Percentiles rank a stretch among this genome's conserved stretches.
Evolutionary conservation across 371 early-diverging fungal genomes (phyloP).

Genomic region (Caulochytrium protostelioides): DNA sequence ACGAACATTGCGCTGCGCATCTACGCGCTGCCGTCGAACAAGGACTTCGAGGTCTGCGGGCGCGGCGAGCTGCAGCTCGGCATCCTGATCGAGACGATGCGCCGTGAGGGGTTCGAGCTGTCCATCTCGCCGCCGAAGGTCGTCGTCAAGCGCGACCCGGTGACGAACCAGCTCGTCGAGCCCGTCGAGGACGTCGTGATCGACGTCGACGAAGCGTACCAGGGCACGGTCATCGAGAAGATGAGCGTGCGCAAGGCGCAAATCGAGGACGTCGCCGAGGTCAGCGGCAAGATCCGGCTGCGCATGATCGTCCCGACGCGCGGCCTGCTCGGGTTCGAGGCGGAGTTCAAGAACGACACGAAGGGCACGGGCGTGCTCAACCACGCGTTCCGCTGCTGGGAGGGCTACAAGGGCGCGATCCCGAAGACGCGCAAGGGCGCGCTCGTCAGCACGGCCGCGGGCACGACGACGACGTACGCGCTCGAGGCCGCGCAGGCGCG

Average conservation of each 20-base stretch:
- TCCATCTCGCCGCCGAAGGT: slow-evolving; percentile 55
- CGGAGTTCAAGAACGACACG: slow-evolving; percentile 58
- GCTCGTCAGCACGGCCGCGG: slow-evolving; percentile 39
- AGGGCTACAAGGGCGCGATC: slow-evolving; percentile 39
- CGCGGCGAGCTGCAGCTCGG: slow-evolving; percentile 64
- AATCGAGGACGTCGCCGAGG: slow-evolving; percentile 39
- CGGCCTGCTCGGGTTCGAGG: slow-evolving; percentile 48
- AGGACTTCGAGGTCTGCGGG: slow-evolving; percentile 55
- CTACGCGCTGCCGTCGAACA: slow-evolving; percentile 16
- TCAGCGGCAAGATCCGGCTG: slow-evolving; percentile 36
- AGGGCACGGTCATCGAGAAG: slow-evolving; percentile 54
- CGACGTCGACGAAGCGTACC: slow-evolving; percentile 38
- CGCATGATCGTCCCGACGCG: slow-evolving; percentile 52
- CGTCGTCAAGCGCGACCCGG: slow-evolving; percentile 25
- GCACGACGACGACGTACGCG: slow-evolving; percentile 44
- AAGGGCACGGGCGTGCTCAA: slow-evolving; percentile 34
- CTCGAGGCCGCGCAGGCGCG: slow-evolving; percentile 45
- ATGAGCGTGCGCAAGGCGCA: slow-evolving; percentile 50
- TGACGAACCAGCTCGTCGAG: slow-evolving; percentile 26
- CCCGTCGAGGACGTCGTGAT: slow-evolving; percentile 59
- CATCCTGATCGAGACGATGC: slow-evolving; percentile 63
- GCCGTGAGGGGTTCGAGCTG: slow-evolving; percentile 61
- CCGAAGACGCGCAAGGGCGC: slow-evolving; percentile 41
- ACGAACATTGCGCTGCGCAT: slow-evolving; percentile 52
- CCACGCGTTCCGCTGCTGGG: slow-evolving; percentile 41